A percentile compares a stretch with the other conserved stretches of the same genome.
phyloP scores from a whole-genome alignment of 2,329 filamentous ascomycete genomes.

The Alternaria sp. region DNA sequence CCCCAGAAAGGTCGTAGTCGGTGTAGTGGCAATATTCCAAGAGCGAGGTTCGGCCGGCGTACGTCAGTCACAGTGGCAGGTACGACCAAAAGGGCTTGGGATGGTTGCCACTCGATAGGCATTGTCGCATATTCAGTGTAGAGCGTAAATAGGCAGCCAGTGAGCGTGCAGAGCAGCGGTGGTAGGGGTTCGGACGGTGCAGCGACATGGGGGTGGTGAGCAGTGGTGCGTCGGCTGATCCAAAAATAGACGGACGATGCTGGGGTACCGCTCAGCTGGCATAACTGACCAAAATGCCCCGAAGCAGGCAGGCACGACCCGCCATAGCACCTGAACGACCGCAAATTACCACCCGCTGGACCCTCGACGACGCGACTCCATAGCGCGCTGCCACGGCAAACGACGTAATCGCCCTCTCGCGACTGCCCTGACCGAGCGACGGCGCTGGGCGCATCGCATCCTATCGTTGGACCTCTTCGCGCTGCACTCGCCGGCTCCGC shows the following conservation, averaged over 20 bases:
- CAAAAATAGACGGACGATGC: slow-evolving; percentile 24
- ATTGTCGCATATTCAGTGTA: slow-evolving; percentile 6
- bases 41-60: slow-evolving; percentile 4
- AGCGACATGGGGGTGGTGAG: slow-evolving; percentile 15
- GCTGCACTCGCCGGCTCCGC: slow-evolving; percentile 23
- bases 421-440: slow-evolving; percentile 14
- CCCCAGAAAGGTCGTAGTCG: not conserved
- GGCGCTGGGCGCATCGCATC: slow-evolving; percentile 38
- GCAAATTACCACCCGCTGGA: slow-evolving; percentile 35
- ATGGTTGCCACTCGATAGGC: not conserved
- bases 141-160: slow-evolving; percentile 10
- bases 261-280: slow-evolving; percentile 18
- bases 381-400: slow-evolving; percentile 14
- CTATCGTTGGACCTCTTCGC: slow-evolving; percentile 29
- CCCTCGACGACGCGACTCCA: slow-evolving; percentile 20
- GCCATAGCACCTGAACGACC: slow-evolving; percentile 27
- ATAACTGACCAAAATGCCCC: slow-evolving; percentile 35
- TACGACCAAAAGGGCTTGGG: not conserved
- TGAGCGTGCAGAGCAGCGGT: not conserved
- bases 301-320: slow-evolving; percentile 26
- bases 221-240: slow-evolving; percentile 12
- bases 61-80: not conserved
- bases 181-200: slow-evolving; percentile 17
- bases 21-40: slow-evolving; percentile 1
- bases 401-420: slow-evolving; percentile 8